A percentile compares a stretch with the other conserved stretches of the same genome.
phyloP scores from a whole-genome alignment of 805 yeast genomes.

The Wickerhamomyces alni region DNA sequence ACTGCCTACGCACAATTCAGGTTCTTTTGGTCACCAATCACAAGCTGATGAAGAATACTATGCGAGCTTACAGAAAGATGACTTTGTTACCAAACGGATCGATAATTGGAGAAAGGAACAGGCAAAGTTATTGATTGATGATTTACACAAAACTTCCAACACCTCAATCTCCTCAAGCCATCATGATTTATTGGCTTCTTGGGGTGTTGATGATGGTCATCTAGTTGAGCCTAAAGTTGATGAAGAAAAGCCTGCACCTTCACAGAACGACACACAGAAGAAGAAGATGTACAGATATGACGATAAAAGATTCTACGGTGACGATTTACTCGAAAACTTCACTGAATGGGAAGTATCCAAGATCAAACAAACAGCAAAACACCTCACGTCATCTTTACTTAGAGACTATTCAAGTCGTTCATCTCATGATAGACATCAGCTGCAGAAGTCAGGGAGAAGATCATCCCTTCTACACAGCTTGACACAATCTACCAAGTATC shows the following conservation, averaged over 20 bases:
- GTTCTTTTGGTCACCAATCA: slow-evolving; percentile 7
- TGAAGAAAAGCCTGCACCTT: too few relatives aligned
- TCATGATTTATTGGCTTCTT: slow-evolving; percentile 24
- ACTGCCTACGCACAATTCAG: slow-evolving; percentile 13
- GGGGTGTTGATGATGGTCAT: slow-evolving; percentile 28
- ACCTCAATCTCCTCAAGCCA: slow-evolving; percentile 1
- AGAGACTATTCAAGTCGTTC: slow-evolving; percentile 3
- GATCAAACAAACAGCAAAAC: slow-evolving; percentile 20
- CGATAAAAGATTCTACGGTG: slow-evolving; percentile 22
- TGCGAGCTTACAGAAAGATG: slow-evolving; percentile 11
- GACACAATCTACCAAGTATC: slow-evolving; percentile 15
- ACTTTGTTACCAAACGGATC: slow-evolving; percentile 19
- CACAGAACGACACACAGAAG: neutral
- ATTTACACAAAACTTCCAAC: slow-evolving; percentile 8
- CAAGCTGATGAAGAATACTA: slow-evolving; percentile 7
- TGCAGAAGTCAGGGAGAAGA: slow-evolving; percentile 11
- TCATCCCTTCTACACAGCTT: slow-evolving; percentile 15
- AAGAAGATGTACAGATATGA: neutral
- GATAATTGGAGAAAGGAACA: slow-evolving; percentile 25
- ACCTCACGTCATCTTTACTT: slow-evolving; percentile 17
- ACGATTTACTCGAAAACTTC: slow-evolving; percentile 17
- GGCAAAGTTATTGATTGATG: slow-evolving; percentile 17
- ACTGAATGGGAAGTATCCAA: slow-evolving; percentile 18
- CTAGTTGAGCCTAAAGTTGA: slow-evolving; percentile 1
- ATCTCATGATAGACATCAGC: slow-evolving; percentile 5